Conservation (phyloP, 495 filamentous ascomycete genomes). For the Penicillium robsamsonii region DNA sequence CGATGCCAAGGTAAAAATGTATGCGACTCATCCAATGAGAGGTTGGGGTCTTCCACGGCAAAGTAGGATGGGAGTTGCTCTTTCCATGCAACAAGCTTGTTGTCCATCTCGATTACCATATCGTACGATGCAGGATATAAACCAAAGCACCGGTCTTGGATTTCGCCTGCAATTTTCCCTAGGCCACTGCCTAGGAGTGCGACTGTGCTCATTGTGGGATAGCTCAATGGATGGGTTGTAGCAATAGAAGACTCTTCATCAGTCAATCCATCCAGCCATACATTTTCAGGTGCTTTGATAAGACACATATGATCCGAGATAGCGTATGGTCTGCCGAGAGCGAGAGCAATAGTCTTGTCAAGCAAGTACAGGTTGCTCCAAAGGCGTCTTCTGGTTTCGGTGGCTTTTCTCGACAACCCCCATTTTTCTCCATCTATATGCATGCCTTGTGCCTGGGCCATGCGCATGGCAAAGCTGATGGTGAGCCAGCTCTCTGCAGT, state of each 20-base stretch:
- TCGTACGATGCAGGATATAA: conserved; percentile 20
- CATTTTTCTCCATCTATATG: conserved; percentile 22
- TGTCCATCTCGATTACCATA: conserved; percentile 16
- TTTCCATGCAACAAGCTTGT: conserved; percentile 18
- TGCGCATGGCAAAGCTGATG: conserved; percentile 20
- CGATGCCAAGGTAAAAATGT: conserved; percentile 18
- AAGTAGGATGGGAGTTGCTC: conserved; percentile 14
- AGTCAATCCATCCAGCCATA: conserved; percentile 17
- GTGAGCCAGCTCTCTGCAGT: conserved; percentile 19
- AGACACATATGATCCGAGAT: conserved; percentile 22
- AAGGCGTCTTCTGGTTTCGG: conserved; percentile 13
- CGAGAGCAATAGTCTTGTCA: conserved; percentile 19
- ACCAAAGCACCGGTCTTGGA: conserved; percentile 20
- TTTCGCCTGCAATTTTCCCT: conserved; percentile 20
- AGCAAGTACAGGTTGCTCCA: conserved; percentile 19
- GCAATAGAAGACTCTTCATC: conserved; percentile 14
- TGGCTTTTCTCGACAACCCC: conserved; percentile 16
- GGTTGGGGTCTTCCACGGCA: conserved; percentile 6
- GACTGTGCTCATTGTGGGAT: conserved; percentile 14
- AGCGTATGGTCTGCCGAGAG: conserved; percentile 19
- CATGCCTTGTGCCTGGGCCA: conserved; percentile 21
- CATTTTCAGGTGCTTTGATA: conserved; percentile 16
- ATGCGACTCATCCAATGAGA: conserved; percentile 10
- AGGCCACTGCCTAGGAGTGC: conserved; percentile 10
- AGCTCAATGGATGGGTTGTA: not conserved